phyloP scores from a whole-genome alignment of 768 basidiomycete genomes.

The Phaeolepiota aurea region DNA sequence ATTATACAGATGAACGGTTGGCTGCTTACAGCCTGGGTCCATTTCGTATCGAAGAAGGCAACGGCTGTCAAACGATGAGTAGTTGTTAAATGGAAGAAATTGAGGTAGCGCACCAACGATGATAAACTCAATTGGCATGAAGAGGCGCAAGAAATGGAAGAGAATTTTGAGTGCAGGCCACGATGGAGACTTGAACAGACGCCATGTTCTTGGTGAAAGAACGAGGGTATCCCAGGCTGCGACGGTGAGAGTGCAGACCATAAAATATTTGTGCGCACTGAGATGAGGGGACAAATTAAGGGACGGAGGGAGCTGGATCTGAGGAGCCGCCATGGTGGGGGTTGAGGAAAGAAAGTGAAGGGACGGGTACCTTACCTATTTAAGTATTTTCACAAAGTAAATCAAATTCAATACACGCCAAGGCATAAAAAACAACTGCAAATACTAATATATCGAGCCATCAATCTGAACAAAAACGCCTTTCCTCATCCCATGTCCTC shows the following conservation, averaged over 20 bases:
- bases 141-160: constrained; percentile 64
- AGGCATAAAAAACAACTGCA: background rate
- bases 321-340: constrained; percentile 20
- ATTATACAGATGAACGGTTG: background rate
- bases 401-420: background rate
- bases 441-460: background rate
- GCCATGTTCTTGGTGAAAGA: constrained; percentile 71
- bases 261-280: constrained; percentile 82
- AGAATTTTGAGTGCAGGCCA: constrained; percentile 78
- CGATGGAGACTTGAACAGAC: constrained; percentile 49
- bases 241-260: constrained; percentile 84
- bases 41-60: constrained; percentile 77
- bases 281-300: constrained; percentile 73
- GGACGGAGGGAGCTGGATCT: constrained; percentile 45
- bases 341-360: constrained; percentile 6
- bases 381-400: background rate
- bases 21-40: constrained; percentile 40
- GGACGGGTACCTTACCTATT: constrained; percentile 1
- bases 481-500: background rate
- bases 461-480: background rate
- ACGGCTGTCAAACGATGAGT: constrained; percentile 39
- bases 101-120: constrained; percentile 47
- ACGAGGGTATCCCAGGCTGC: constrained; percentile 89
- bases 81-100: background rate
- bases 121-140: constrained; percentile 76